Evolutionary conservation across 305 asterid genomes (phyloP).

Genomic region (Solanum hybrid): DNA sequence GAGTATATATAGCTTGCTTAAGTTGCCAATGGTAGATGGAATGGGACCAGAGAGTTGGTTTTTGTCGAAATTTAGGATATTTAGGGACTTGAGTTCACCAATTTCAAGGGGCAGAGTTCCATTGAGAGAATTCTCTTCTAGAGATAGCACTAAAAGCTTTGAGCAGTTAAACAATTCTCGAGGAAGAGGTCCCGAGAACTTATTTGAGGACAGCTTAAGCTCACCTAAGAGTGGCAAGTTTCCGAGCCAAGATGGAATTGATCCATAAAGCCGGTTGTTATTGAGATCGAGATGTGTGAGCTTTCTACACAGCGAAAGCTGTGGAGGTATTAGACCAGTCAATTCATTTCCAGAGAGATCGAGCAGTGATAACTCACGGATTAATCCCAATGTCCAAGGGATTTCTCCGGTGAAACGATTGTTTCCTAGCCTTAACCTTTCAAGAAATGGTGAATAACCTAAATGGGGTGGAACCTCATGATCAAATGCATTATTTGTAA

Average conservation of each 20-base stretch:
- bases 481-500: conserved; percentile 60
- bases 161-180: conserved; percentile 59
- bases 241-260: conserved; percentile 73
- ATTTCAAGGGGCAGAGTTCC: conserved; percentile 61
- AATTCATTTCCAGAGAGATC: conserved; percentile 70
- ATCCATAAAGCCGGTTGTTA: conserved; percentile 56
- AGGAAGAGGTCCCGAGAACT: conserved; percentile 53
- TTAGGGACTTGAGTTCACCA: conserved; percentile 58
- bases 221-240: conserved; percentile 72
- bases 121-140: conserved; percentile 44
- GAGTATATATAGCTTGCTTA: conserved; percentile 61
- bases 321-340: conserved; percentile 56
- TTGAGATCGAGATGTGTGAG: conserved; percentile 77
- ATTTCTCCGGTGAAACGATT: conserved; percentile 60
- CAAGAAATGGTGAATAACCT: conserved; percentile 61
- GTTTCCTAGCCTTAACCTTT: conserved; percentile 67
- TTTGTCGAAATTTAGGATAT: conserved; percentile 54
- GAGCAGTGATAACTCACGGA: conserved; percentile 47
- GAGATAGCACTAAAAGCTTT: conserved; percentile 50
- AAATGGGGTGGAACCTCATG: conserved; percentile 54
- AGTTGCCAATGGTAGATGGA: conserved; percentile 53
- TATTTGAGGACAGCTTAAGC: conserved; percentile 63
- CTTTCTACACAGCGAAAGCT: conserved; percentile 60
- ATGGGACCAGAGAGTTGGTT: conserved; percentile 62
- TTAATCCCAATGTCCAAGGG: conserved; percentile 61